These are phyloP conservation scores for Mortierella sp. DNA, from an alignment of 371 early-diverging fungal genomes.

Conservation along the genomic window DNA sequence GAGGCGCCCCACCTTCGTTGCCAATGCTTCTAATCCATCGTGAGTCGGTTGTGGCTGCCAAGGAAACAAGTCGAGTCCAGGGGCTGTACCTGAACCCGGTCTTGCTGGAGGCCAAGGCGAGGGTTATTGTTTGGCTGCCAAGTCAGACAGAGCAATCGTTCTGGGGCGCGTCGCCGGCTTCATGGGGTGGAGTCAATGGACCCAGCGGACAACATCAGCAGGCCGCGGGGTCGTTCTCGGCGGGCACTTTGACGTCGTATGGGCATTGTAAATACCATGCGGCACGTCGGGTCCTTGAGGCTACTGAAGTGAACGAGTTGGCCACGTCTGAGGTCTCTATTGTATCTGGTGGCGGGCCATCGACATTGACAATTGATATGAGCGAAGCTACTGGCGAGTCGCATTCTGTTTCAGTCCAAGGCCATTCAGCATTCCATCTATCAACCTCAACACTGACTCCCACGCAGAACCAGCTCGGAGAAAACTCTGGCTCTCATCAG, in stretches of 20 bases:
- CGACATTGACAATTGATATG: not conserved
- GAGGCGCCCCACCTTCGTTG: conserved; percentile 24
- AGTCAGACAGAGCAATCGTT: conserved; percentile 43
- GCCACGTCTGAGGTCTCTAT: not conserved
- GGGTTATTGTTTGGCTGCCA: conserved; percentile 35
- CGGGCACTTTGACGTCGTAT: not conserved
- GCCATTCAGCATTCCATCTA: not conserved
- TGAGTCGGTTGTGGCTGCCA: conserved; percentile 26
- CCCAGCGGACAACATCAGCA: not conserved
- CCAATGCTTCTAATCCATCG: conserved; percentile 46
- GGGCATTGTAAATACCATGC: conserved; percentile 20
- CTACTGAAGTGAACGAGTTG: not conserved
- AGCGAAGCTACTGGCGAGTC: not conserved
- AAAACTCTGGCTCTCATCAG: not conserved
- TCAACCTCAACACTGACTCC: conserved; percentile 7
- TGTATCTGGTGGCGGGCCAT: not conserved
- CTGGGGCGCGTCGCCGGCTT: conserved; percentile 5
- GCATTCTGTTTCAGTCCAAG: not conserved
- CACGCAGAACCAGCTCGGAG: not conserved
- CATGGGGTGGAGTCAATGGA: not conserved
- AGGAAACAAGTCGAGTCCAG: conserved; percentile 27
- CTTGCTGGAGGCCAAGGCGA: conserved; percentile 19
- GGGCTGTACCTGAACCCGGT: conserved; percentile 33
- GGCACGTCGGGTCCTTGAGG: not conserved
- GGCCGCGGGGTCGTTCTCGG: not conserved